These are phyloP conservation scores for Amanita molliuscula DNA, from an alignment of 768 basidiomycete genomes.

Conservation along the genomic window DNA sequence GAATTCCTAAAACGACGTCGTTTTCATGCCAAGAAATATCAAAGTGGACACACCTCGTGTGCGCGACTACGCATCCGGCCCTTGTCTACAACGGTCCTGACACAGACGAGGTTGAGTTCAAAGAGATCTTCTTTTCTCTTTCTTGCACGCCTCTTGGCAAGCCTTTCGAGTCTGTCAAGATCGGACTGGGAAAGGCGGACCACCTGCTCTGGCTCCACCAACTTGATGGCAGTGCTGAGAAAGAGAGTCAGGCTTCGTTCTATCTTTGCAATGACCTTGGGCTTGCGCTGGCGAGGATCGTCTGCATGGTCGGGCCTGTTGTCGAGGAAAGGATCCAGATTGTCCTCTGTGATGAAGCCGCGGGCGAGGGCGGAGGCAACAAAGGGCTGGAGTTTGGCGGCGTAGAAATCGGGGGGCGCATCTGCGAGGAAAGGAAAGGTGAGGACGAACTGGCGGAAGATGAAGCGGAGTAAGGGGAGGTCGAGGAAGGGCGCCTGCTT, in stretches of 20 bases:
- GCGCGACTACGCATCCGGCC: conserved; percentile 75
- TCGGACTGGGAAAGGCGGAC: conserved; percentile 84
- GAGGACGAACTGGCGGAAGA: conserved; percentile 88
- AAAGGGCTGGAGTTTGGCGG: conserved; percentile 92
- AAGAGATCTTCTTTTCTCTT: conserved; percentile 50
- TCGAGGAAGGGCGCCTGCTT: conserved; percentile 49
- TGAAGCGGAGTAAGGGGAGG: conserved; percentile 80
- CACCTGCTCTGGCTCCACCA: conserved; percentile 79
- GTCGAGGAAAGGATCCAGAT: background rate
- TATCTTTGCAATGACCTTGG: conserved; percentile 60
- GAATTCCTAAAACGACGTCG: conserved; percentile 60
- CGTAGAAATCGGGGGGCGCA: conserved; percentile 88
- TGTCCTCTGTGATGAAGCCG: conserved; percentile 60
- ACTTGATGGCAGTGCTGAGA: conserved; percentile 71
- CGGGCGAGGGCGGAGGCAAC: conserved; percentile 72
- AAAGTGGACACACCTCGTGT: conserved; percentile 61
- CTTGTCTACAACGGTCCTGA: conserved; percentile 75
- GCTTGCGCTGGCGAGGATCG: conserved; percentile 20
- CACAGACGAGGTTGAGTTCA: conserved; percentile 86
- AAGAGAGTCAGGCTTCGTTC: conserved; percentile 83
- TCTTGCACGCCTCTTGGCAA: conserved; percentile 55
- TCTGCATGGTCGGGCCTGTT: conserved; percentile 10
- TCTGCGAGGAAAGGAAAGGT: conserved; percentile 92
- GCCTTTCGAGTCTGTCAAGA: conserved; percentile 63
- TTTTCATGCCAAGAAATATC: conserved; percentile 4